Evolutionary conservation across 345 rosid species (phyloP).

Genomic region (Eucalyptus tenuipes): DNA sequence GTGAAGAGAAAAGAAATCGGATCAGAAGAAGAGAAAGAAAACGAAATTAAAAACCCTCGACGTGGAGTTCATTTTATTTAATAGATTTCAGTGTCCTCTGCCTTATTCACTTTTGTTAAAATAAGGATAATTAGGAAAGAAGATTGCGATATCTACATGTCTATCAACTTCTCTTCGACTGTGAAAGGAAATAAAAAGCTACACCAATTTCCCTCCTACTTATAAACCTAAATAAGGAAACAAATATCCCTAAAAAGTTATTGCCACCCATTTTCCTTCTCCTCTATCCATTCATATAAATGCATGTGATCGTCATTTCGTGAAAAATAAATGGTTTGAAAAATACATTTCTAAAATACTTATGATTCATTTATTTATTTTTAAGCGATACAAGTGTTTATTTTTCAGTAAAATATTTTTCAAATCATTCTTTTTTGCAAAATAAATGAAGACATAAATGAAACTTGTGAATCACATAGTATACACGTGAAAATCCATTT

Average conservation of each 20-base stretch:
- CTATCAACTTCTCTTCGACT: neutral
- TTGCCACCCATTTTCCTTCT: neutral
- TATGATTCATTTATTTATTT: neutral
- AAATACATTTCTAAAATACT: neutral
- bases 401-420: neutral
- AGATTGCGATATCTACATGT: neutral
- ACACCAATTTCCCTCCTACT: neutral
- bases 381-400: neutral
- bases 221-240: neutral
- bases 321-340: neutral
- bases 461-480: neutral
- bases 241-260: neutral
- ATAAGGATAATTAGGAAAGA: neutral
- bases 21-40: neutral
- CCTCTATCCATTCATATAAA: neutral
- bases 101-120: neutral
- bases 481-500: neutral
- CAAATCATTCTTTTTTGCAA: neutral
- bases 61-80: neutral
- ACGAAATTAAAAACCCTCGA: neutral
- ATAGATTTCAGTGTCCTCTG: neutral
- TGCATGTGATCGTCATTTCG: neutral
- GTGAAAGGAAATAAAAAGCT: neutral
- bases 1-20: neutral
- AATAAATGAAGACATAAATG: neutral